phyloP scores from a whole-genome alignment of 805 yeast genomes.

The Teunomyces kruisii region DNA sequence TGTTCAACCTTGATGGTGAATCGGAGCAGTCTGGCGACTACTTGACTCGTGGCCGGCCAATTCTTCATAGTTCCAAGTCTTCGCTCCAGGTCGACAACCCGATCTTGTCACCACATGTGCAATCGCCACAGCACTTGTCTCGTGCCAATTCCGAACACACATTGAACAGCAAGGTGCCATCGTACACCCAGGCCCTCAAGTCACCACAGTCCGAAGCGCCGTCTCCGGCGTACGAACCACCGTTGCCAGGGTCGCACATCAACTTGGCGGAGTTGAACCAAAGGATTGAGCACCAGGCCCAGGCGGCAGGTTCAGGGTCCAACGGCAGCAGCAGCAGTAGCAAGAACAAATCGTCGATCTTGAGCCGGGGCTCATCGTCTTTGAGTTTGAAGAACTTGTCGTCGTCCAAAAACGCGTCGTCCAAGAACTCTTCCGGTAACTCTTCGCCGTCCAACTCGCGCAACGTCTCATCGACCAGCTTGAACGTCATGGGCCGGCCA shows the following conservation, averaged over 20 bases:
- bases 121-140: slow-evolving; percentile 50
- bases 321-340: neutral
- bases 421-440: slow-evolving; percentile 23
- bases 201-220: slow-evolving; percentile 45
- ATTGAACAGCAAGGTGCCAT: slow-evolving; percentile 71
- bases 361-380: slow-evolving; percentile 28
- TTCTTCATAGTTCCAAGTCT: slow-evolving; percentile 1
- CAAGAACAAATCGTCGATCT: slow-evolving; percentile 16
- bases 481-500: slow-evolving; percentile 9
- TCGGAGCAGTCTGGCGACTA: slow-evolving; percentile 26
- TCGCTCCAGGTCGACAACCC: slow-evolving; percentile 1
- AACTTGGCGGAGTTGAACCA: slow-evolving; percentile 28
- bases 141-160: slow-evolving; percentile 50
- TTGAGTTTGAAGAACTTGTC: slow-evolving; percentile 18
- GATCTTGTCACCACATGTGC: slow-evolving; percentile 40
- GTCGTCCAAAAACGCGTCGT: slow-evolving; percentile 5
- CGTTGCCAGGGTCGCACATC: slow-evolving; percentile 41
- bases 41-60: slow-evolving; percentile 23
- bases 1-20: slow-evolving; percentile 36
- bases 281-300: slow-evolving; percentile 24
- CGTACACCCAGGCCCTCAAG: slow-evolving; percentile 77
- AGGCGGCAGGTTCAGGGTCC: neutral
- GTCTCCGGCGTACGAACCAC: slow-evolving; percentile 73
- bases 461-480: slow-evolving; percentile 33
- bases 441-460: slow-evolving; percentile 44